These are phyloP conservation scores for Venturia oleaginea DNA, from an alignment of 2,329 filamentous ascomycete species.

Conservation along the genomic window DNA sequence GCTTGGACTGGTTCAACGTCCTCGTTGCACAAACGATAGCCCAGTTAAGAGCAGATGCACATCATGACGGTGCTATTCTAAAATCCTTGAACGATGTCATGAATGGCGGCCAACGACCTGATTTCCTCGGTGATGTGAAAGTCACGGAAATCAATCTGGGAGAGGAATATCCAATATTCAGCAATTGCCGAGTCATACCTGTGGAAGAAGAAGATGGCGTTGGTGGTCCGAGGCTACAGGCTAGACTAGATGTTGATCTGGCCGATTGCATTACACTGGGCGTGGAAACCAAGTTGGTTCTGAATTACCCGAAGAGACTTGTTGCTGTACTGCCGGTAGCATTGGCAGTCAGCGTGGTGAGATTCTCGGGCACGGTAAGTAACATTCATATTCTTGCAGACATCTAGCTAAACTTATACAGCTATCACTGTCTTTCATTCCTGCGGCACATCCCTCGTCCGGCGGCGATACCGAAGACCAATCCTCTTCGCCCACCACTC, in stretches of 20 bases:
- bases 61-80: constrained; percentile 83
- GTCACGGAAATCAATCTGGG: constrained; percentile 90
- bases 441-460: constrained; percentile 38
- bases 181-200: constrained; percentile 92
- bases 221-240: constrained; percentile 73
- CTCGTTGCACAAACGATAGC: constrained; percentile 93
- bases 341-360: constrained; percentile 79
- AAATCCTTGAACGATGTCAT: constrained; percentile 74
- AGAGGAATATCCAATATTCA: constrained; percentile 97
- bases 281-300: constrained; percentile 82
- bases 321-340: constrained; percentile 88
- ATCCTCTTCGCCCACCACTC: constrained; percentile 57
- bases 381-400: neutral
- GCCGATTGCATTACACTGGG: constrained; percentile 93
- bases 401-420: constrained; percentile 1
- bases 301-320: constrained; percentile 89
- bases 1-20: constrained; percentile 98
- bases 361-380: constrained; percentile 74
- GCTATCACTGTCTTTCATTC: constrained; percentile 85
- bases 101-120: constrained; percentile 78
- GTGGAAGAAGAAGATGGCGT: constrained; percentile 55
- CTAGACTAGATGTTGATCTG: constrained; percentile 92
- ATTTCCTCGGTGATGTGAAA: constrained; percentile 86
- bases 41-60: constrained; percentile 85
- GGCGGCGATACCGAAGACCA: constrained; percentile 32